Base-by-base conservation (phyloP, 306 rosid genomes). In the Potentilla sterilis region DNA sequence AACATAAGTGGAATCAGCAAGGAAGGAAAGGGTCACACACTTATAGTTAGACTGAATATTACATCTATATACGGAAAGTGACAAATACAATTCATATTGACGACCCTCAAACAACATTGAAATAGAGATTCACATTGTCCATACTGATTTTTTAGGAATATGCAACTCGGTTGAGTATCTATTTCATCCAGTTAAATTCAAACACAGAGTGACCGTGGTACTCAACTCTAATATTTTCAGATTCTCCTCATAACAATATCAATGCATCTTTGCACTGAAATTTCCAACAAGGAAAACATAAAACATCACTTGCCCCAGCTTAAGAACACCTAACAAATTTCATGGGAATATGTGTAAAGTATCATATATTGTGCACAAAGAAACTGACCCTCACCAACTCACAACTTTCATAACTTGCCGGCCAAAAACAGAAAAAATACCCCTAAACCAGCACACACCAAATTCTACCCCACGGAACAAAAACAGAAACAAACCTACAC, bases 401-500 rank as follows among this genome's bases (percentile, higher is more conserved):
- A 47, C 59, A 69, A 16, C 46, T 46, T 34, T 10, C 59, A 28
- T 47, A 28, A 69, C 57, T 2, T 69, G 32, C 10, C 21, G 5
- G 21, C 49, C n/a, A 35, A 21, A 46, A 21, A 5, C 4, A 42
- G 3, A 62, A 46, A 46, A 34, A 61, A 4, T 7, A 54, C 69
- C 9, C 34, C 52, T 13, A 73, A 72, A 43, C 3, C 62, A 24
- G 61, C 24, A 19, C 62, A 76, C 7, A 65, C 43, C 18, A 69
- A 70, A 64, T 46, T 19, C 63, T 68, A 77, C 57, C 43, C 70
- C 65, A 57, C 3, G 74, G 34, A 43, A 2, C 12, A 59, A 59
- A 55, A 22, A 11, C 2, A 35, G 48, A 19, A 78, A 9, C 12
- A 43, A 37, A 15, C 24, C 41, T 38, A 59, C 73, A 77, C 67